phyloP scores from a whole-genome alignment of 257 asterid genomes.

The Scutellaria barbata region DNA sequence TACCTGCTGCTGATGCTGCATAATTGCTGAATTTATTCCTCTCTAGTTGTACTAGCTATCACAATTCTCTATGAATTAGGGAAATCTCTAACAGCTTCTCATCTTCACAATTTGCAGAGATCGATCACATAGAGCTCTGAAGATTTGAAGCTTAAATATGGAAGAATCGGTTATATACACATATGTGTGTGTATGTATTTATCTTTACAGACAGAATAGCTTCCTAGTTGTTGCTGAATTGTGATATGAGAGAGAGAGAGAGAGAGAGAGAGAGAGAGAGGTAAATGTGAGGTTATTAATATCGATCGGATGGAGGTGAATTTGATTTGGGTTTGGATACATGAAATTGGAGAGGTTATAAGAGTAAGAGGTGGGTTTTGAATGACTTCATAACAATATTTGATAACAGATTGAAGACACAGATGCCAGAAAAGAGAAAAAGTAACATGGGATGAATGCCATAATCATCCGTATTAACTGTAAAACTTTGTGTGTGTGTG shows the following conservation, averaged over 20 bases:
- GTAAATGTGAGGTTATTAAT: conserved; percentile 6
- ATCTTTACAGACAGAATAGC: not conserved
- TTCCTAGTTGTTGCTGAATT: not conserved
- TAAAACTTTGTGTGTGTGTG: conserved; percentile 21
- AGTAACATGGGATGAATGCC: conserved; percentile 40
- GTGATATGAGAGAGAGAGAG: too few species aligned
- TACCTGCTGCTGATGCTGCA: conserved; percentile 35
- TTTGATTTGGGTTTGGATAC: not conserved
- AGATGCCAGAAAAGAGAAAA: conserved; percentile 30
- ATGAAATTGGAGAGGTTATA: not conserved
- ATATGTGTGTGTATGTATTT: not conserved
- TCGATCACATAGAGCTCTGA: not conserved
- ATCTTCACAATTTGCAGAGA: conserved; percentile 5
- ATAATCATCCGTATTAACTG: conserved; percentile 43
- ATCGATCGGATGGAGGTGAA: not conserved
- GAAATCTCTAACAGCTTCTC: not conserved
- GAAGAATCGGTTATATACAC: not conserved
- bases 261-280: not conserved
- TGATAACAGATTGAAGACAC: conserved; percentile 23
- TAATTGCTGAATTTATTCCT: not conserved
- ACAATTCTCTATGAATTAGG: not conserved
- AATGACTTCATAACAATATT: conserved; percentile 22
- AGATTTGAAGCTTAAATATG: not conserved
- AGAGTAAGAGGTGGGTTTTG: not conserved
- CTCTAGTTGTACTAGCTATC: not conserved